phyloP scores from a whole-genome alignment of 257 asterid genomes.

The Solanum chmielewskii region DNA sequence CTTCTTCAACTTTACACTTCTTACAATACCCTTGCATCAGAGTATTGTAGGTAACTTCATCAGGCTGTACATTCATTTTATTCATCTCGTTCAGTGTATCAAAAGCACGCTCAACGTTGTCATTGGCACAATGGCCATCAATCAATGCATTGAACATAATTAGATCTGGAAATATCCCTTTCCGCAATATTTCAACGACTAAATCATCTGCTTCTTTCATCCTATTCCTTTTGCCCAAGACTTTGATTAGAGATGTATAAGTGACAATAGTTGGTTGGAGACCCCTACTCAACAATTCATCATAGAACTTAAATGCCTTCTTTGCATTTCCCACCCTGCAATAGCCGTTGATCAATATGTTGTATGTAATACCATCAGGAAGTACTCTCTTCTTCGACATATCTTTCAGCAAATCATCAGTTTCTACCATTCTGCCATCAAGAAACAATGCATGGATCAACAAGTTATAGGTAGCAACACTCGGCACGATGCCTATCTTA shows the following conservation, averaged over 20 bases:
- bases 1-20: slow-evolving; percentile 42
- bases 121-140: slow-evolving; percentile 37
- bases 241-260: slow-evolving; percentile 35
- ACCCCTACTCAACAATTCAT: slow-evolving; percentile 40
- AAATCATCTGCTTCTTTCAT: slow-evolving; percentile 51
- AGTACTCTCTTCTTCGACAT: slow-evolving; percentile 26
- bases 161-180: slow-evolving; percentile 40
- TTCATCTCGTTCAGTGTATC: slow-evolving; percentile 33
- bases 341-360: slow-evolving; percentile 31
- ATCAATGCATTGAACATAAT: slow-evolving; percentile 46
- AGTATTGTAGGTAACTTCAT: slow-evolving; percentile 39
- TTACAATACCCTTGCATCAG: slow-evolving; percentile 43
- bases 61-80: slow-evolving; percentile 32
- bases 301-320: slow-evolving; percentile 30
- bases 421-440: slow-evolving; percentile 22
- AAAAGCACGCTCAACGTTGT: slow-evolving; percentile 28
- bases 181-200: slow-evolving; percentile 13
- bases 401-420: slow-evolving; percentile 26
- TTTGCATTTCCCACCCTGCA: slow-evolving; percentile 29
- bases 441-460: slow-evolving; percentile 32
- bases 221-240: slow-evolving; percentile 32
- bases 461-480: slow-evolving; percentile 41
- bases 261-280: slow-evolving; percentile 35
- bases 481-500: slow-evolving; percentile 28
- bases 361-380: slow-evolving; percentile 41